Evolutionary conservation across 208 protist genomes (phyloP).

Genomic region (Leishmania turanica): DNA sequence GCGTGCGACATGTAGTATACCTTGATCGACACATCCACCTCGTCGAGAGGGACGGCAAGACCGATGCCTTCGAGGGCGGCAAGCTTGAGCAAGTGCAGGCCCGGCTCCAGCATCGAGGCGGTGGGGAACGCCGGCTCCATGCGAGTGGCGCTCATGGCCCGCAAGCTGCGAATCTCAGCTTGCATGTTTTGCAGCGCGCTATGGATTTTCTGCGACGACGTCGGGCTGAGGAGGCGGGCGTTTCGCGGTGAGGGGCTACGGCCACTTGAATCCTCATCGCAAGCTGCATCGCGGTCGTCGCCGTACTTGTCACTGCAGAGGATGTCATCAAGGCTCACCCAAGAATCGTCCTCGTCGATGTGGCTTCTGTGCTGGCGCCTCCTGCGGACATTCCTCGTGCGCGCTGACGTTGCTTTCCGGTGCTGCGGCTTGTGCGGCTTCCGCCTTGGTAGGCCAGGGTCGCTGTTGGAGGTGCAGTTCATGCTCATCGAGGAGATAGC

Average conservation of each 20-base stretch:
- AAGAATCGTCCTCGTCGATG: conserved; percentile 14
- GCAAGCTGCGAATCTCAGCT: conserved; percentile 32
- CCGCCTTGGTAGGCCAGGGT: conserved; percentile 11
- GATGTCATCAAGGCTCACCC: conserved; percentile 12
- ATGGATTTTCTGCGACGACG: conserved; percentile 25
- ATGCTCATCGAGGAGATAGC: conserved; percentile 21
- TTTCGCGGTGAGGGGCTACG: conserved; percentile 1
- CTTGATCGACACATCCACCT: conserved; percentile 49
- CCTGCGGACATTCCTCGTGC: background rate
- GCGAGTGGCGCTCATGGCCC: conserved; percentile 9
- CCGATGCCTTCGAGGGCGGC: conserved; percentile 51
- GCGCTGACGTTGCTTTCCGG: conserved; percentile 1
- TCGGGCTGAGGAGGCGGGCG: background rate
- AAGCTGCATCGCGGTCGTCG: conserved; percentile 9
- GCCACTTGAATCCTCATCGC: background rate
- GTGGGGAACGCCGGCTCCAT: conserved; percentile 39
- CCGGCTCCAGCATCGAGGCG: conserved; percentile 27
- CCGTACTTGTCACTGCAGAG: background rate
- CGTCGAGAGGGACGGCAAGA: conserved; percentile 49
- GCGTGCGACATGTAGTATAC: conserved; percentile 61
- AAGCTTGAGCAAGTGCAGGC: conserved; percentile 48
- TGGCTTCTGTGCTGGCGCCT: conserved; percentile 1
- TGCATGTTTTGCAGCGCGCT: conserved; percentile 30
- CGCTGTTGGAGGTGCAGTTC: conserved; percentile 1
- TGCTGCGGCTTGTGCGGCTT: background rate